Base-by-base conservation (phyloP, 805 yeast genomes). In the Nakazawaea sp. region DNA sequence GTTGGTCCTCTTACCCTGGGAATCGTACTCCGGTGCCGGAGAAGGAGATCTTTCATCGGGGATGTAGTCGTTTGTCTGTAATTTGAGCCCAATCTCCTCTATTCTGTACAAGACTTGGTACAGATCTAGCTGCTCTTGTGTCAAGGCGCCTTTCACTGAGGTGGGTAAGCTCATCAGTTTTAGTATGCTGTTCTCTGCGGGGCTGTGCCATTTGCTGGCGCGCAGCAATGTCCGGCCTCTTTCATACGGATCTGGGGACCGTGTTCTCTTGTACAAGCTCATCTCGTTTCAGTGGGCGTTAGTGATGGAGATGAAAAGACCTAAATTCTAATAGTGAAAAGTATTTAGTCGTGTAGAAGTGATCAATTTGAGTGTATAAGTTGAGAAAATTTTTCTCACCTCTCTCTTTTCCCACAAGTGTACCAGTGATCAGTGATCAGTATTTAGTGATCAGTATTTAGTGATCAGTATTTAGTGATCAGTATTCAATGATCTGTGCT, bases 21-120 rank as follows among this genome's bases (percentile, higher is more conserved):
- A 57, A 59, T 92, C 97, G 58, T 92, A 92, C 40, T 73, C 75
- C 1, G 98, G 98, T 2, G 96, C 88, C 0, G 97, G 97, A 2
- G 96, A 85, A 0, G 89, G 87, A 2, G 94, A 85, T 43, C 75
- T 59, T 43, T 60, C 62, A 0, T 73, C 68, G 1, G 81, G 81
- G 9, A 72, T 62, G 12, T 72, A 59, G 26, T 69, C 71, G 36
- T 72, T 61, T n/a, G 70, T 57, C 12, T 69, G 56, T 28, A 90
- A 58, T 41, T 73, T 64, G 24, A 70, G 67, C 1, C 88, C 71
- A 39, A 90, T 78, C 53, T 90, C 97, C 42, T 84, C 86, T 27
- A 90, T 78, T 35, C 97, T 64, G 44, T 78, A 74, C 45, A 75
- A 64, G 21, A 77, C 68, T 52, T 78, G 76, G 68, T 87, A 76